Conservation (phyloP, 768 basidiomycete genomes). For the Psilocybe subaeruginosa region DNA sequence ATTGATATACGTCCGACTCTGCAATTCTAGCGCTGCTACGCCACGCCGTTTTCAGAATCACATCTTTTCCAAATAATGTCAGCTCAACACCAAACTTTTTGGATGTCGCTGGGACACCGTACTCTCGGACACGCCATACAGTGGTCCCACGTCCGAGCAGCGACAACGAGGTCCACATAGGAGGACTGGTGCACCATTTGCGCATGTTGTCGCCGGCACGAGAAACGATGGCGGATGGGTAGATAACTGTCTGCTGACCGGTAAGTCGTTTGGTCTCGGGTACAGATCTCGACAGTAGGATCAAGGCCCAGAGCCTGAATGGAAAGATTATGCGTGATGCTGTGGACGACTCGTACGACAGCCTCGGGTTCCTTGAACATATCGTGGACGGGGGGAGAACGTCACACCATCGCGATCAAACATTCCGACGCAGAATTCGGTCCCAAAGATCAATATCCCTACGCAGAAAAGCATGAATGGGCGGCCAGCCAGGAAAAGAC, state of each 20-base stretch:
- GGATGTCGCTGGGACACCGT: not conserved
- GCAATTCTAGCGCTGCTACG: not conserved
- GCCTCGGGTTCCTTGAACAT: not conserved
- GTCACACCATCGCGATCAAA: not conserved
- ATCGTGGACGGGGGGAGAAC: not conserved
- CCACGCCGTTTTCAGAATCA: not conserved
- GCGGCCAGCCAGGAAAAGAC: not conserved
- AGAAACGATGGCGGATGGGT: not conserved
- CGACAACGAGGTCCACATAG: conserved; percentile 1
- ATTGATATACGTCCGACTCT: not conserved
- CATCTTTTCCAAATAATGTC: not conserved
- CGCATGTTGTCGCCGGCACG: not conserved
- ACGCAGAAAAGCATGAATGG: conserved; percentile 3
- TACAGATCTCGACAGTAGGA: not conserved
- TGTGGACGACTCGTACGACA: not conserved
- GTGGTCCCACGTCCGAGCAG: conserved; percentile 1
- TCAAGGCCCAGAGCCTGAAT: not conserved
- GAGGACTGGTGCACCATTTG: not conserved
- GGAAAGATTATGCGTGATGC: not conserved
- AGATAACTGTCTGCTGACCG: not conserved
- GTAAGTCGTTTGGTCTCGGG: not conserved
- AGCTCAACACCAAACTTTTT: not conserved
- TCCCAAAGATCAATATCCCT: conserved; percentile 1
- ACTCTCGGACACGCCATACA: not conserved
- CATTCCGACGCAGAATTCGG: not conserved